phyloP scores from a whole-genome alignment of 225 moss, liverwort and hornwort species.

The Takakia lepidozioides region DNA sequence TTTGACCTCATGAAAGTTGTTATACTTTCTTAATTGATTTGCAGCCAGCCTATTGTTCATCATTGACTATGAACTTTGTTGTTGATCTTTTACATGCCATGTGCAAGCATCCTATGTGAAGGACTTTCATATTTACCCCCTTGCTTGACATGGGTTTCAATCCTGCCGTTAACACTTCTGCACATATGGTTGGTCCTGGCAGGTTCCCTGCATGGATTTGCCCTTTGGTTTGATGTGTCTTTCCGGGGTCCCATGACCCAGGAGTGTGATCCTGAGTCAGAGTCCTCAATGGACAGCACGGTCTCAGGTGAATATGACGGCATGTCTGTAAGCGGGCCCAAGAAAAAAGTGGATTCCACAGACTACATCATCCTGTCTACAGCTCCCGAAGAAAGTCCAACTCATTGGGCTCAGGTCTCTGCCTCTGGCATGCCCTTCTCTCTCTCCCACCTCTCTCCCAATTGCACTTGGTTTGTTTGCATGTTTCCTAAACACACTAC shows the following conservation, averaged over 20 bases:
- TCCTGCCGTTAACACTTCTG: constrained; percentile 5
- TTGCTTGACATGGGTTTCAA: constrained; percentile 5
- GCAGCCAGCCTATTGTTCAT: no score
- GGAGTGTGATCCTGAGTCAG: constrained; percentile 21
- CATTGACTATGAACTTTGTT: no score
- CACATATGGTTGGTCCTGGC: constrained; percentile 22
- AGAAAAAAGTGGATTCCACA: constrained; percentile 38
- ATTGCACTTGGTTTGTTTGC: neutral
- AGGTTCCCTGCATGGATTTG: constrained; percentile 92
- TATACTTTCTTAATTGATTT: no score
- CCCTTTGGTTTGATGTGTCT: constrained; percentile 92
- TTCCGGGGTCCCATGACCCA: constrained; percentile 44
- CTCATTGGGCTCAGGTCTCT: constrained; percentile 91
- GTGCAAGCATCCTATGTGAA: no score
- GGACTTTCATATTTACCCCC: constrained; percentile 7
- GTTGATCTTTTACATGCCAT: no score
- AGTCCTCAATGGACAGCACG: constrained; percentile 43
- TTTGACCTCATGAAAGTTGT: no score
- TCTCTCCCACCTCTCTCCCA: neutral
- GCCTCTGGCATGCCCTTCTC: neutral
- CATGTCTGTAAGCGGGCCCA: constrained; percentile 24
- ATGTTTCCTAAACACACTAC: no score
- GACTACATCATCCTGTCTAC: constrained; percentile 66
- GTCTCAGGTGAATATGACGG: constrained; percentile 33
- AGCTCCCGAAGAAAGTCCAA: constrained; percentile 85